These are phyloP conservation scores for Solioccasus polychromus DNA, from an alignment of 768 basidiomycete species.

Conservation along the genomic window DNA sequence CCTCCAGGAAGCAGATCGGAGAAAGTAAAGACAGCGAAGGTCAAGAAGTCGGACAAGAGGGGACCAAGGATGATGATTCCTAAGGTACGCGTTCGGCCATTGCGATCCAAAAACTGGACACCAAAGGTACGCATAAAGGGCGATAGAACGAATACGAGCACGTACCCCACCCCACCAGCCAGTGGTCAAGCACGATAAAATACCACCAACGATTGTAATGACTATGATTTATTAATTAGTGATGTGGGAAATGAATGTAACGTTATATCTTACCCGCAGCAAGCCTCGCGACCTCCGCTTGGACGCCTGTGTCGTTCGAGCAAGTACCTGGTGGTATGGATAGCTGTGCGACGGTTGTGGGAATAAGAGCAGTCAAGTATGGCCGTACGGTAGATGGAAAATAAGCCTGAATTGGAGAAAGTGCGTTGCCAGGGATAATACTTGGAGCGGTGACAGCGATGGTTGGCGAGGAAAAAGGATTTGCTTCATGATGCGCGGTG, in stretches of 20 bases:
- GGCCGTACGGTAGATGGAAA: neutral
- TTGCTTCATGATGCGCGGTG: no score
- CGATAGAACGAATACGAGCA: neutral
- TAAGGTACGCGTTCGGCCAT: constrained; percentile 1
- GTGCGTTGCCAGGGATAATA: neutral
- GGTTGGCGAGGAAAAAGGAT: no score
- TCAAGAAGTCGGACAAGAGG: neutral
- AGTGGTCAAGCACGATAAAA: constrained; percentile 1
- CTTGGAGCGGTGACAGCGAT: neutral
- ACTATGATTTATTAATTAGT: neutral
- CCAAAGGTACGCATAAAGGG: neutral
- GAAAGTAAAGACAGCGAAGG: neutral
- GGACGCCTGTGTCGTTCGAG: no score
- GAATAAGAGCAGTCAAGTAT: neutral
- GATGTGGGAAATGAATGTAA: no score
- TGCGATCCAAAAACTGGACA: neutral
- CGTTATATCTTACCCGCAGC: no score
- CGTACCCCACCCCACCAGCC: constrained; percentile 5
- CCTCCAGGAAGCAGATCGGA: neutral
- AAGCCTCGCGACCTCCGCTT: neutral
- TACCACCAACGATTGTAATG: constrained; percentile 3
- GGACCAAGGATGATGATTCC: constrained; percentile 1
- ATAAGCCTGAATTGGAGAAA: neutral
- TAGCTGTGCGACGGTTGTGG: neutral
- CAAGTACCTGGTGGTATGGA: neutral